Evolutionary conservation across 306 rosid species (phyloP), one percentile per base, ranked within the genome.

Genomic region (Rosa rugosa): DNA sequence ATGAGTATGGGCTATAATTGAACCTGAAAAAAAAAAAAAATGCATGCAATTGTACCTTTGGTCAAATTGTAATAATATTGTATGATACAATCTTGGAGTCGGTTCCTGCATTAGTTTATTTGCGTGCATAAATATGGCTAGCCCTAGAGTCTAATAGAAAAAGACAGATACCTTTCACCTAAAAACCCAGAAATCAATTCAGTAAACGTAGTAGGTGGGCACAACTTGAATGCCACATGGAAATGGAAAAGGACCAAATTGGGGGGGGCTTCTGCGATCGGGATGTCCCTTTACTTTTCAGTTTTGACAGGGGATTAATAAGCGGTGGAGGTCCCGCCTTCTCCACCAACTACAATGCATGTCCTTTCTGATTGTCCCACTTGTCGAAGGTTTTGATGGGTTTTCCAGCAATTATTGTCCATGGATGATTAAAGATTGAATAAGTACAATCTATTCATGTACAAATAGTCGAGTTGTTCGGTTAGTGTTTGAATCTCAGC

Each of bases 211-310:
- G 69, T 65, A 7, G 79, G 57, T 65, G 59, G 73, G 14, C n/a
- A 20, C 6, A 9, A 36, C 69, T 73, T 80, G 60, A 71, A 79
- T 71, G 82, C 56, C 77, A 47, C 42, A 5, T 18, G 75, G 59
- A 60, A 38, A n/a, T 54, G 60, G 25, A 18, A 20, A 54, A 54
- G 23, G 11, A 54, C 25, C 62, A 18, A 54, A 18, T 54, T 20
- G 3, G 25, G 46, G 56, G 59, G 72, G 1, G 72, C 66, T 23
- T 62, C n/a, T n/a, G n/a, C n/a, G n/a, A n/a, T 51, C 56, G 56
- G 20, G 72, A 75, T 69, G 66, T 69, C 47, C 49, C 18, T 75
- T 75, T 59, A 8, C n/a, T 16, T 51, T 50, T 50, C 56, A 50
- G n/a, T n/a, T n/a, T n/a, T n/a, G n/a, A n/a, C n/a, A n/a, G 20